Base-by-base conservation (phyloP, 345 rosid genomes). In the Rhodamnia argentea region DNA sequence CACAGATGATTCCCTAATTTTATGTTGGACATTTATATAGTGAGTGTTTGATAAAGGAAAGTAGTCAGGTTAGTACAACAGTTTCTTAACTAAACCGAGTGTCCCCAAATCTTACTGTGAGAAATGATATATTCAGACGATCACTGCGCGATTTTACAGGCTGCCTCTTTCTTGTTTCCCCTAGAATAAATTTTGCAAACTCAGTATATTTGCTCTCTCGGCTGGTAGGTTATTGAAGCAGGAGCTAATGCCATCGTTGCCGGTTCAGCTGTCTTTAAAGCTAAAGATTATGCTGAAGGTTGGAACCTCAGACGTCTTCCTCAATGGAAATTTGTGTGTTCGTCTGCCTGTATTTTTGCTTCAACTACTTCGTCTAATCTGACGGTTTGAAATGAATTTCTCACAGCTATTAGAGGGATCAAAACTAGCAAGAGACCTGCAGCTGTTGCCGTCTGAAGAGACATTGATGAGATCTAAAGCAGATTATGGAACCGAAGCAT, bases 221-320 rank as follows among this genome's bases (percentile, higher is more conserved):
- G 24, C 44, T 64, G 78, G 44, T 82, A 97, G 99, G 99, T 97
- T 86, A 97, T 97, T 86, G 98, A 95, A 87, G 99, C 99, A 83
- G 99, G 99, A 89, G 99, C 99, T 10, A 97, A 97, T 85, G 99
- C 99, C 59, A 52, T 97, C 87, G 99, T 96, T 24, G 98, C 99
- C 84, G 99, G 99, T 90, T 97, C 99, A 78, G 99, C 99, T 89
- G 99, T 96, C 76, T 97, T 97, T 90, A 96, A 98, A 84, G 99
- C 99, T 84, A 95, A 95, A 90, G 99, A 97, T 92, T 97, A 96
- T 82, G 99, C 96, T 53, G 97, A 97, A 94, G 99, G 99, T 94
- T 20, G 24, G 44, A 62, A 64, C 76, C 76, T 64, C 23, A 18
- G 24, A 64, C 47, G 24, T 32, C 47, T 64, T 64, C 44, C 24